Percentiles rank a stretch among this genome's conserved stretches.
Evolutionary conservation across 139 green algal genomes (phyloP).

Genomic region (Asterochloris sp.): DNA sequence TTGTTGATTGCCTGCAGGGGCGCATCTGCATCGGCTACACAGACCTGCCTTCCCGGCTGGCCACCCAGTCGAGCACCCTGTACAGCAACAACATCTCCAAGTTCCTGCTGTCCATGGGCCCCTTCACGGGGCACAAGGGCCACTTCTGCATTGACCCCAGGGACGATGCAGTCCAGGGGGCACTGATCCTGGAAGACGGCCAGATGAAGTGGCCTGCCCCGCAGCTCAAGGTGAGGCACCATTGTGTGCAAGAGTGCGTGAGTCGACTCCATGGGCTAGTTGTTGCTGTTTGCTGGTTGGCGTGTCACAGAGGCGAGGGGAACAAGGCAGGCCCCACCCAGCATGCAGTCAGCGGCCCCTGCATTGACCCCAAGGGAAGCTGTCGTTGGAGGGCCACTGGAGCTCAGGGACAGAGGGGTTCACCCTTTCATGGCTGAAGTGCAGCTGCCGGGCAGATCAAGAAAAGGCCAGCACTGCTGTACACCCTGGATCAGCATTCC

Average conservation of each 20-base stretch:
- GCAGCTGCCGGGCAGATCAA: too few species aligned
- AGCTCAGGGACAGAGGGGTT: too few species aligned
- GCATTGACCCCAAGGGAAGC: too few species aligned
- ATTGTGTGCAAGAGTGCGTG: too few species aligned
- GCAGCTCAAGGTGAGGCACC: slow-evolving; percentile 21
- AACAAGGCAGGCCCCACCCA: too few species aligned
- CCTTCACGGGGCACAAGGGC: slow-evolving; percentile 74
- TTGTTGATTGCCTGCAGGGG: slow-evolving; percentile 25
- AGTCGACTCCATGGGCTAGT: neutral
- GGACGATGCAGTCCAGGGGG: slow-evolving; percentile 74
- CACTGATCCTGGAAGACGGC: slow-evolving; percentile 75
- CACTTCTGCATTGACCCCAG: slow-evolving; percentile 75
- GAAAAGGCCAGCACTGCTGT: too few species aligned
- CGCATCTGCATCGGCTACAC: slow-evolving; percentile 87
- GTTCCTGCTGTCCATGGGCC: slow-evolving; percentile 78
- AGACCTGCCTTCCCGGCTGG: slow-evolving; percentile 81
- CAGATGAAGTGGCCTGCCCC: slow-evolving; percentile 79
- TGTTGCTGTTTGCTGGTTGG: neutral
- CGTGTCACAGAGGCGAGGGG: too few species aligned
- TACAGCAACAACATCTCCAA: slow-evolving; percentile 92
- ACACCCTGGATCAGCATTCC: too few species aligned
- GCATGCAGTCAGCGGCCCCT: too few species aligned
- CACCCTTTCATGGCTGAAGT: too few species aligned
- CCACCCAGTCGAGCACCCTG: slow-evolving; percentile 75
- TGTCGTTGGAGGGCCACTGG: too few species aligned